Evolutionary conservation across 805 yeast genomes (phyloP), one percentile per base, ranked within the genome.

Genomic region (Yarrowia alimentaria): DNA sequence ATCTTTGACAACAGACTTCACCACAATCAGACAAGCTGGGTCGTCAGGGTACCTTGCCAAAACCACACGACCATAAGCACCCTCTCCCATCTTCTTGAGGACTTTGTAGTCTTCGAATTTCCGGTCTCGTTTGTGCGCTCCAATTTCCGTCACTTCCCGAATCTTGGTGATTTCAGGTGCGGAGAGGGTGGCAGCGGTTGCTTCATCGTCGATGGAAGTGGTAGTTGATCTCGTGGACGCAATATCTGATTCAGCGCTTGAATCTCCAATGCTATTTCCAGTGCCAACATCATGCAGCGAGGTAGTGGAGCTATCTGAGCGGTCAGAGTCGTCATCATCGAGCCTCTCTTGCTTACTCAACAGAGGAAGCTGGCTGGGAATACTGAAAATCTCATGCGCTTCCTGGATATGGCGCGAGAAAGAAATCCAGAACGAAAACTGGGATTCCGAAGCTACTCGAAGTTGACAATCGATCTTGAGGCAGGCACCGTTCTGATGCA

Each of bases 41-140:
- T 85, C 88, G 20, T 74, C 71, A 37, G 75, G 77, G 61, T 83
- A 85, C 63, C 77, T 77, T 4, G 86, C 93, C 18, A 87, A 73
- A 19, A 87, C 83, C 14, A 93, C 99, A 62, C 87, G 86, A 10
- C 99, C 99, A 62, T 93, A 93, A 0, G 98, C 96, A 29, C 99
- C 99, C 64, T 85, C 91, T 1, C 99, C 99, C 80, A 93, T 79
- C 55, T 81, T 79, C 63, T 85, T 84, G 34, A 88, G 37, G 1
- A 85, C 76, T 1, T 69, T 66, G 59, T 87, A 93, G 63, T 89
- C 95, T 0, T 74, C 64, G 56, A 87, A 76, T 54, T 79, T 78
- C 63, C 86, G 86, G 16, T 76, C 80, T 50, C 96, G 75, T 60
- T 93, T 77, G 51, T 72, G 71, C 5, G 74, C 69, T 1, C 97